These are phyloP conservation scores for Cupressus sempervirens DNA, from an alignment of 75 land plant genomes.

Conservation along the genomic window DNA sequence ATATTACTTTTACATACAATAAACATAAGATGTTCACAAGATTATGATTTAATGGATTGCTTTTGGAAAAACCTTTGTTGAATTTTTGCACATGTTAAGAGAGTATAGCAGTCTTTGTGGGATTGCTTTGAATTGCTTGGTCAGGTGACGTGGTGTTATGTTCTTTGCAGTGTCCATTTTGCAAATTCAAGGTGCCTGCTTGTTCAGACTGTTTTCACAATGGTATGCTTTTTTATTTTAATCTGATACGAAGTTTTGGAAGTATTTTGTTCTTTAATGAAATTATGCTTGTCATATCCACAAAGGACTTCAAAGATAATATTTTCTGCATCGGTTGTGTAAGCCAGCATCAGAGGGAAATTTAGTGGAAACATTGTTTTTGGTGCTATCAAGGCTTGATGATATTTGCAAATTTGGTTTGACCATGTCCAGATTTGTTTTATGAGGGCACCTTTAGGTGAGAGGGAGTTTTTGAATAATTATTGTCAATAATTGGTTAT, in stretches of 20 bases:
- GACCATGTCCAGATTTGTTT: not conserved
- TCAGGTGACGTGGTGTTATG: not conserved
- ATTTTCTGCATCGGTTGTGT: not conserved
- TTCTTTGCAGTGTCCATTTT: not conserved
- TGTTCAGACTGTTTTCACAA: not conserved
- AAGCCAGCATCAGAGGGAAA: not conserved
- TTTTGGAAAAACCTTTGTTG: too few relatives aligned
- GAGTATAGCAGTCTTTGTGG: not conserved
- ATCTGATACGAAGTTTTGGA: not conserved
- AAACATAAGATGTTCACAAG: too few relatives aligned
- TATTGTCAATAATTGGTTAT: not conserved
- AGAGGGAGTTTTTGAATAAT: not conserved
- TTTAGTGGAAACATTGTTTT: not conserved
- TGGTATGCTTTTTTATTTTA: constrained; percentile 5
- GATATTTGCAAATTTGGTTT: not conserved
- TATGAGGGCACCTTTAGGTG: not conserved
- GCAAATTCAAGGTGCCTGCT: not conserved
- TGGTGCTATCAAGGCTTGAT: not conserved
- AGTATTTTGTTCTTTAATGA: not conserved
- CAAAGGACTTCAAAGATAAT: not conserved
- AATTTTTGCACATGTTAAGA: not conserved
- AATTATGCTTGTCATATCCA: not conserved
- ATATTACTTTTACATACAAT: not conserved
- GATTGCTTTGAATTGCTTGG: not conserved
- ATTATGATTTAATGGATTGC: too few relatives aligned